These are phyloP conservation scores for Phoma sp. DNA, from an alignment of 2,329 filamentous ascomycete genomes.

Conservation along the genomic window DNA sequence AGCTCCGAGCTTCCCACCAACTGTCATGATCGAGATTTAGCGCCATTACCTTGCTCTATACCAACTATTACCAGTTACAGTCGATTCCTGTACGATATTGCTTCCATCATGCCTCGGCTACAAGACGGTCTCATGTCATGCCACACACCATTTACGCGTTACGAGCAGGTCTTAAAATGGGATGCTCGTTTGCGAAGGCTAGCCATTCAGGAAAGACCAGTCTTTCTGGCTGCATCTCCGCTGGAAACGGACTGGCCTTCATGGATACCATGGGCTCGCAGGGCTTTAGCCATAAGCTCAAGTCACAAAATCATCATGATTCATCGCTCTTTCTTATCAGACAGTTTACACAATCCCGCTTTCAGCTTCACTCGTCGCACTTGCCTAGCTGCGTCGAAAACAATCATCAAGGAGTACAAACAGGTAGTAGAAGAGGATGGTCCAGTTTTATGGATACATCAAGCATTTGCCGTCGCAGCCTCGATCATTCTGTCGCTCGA, in stretches of 20 bases:
- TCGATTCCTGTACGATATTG: constrained; percentile 48
- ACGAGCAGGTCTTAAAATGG: constrained; percentile 49
- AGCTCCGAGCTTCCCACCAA: constrained; percentile 40
- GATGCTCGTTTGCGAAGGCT: constrained; percentile 48
- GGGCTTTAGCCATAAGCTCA: constrained; percentile 47
- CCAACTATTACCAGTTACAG: constrained; percentile 47
- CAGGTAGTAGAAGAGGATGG: constrained; percentile 40
- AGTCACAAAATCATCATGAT: constrained; percentile 54
- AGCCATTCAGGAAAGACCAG: constrained; percentile 43
- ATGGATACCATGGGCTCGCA: constrained; percentile 48
- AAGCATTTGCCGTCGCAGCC: constrained; percentile 52
- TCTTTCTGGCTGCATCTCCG: constrained; percentile 41
- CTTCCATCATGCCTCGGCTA: constrained; percentile 46
- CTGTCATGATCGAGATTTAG: constrained; percentile 42
- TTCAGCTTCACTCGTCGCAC: constrained; percentile 50
- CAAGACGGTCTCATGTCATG: constrained; percentile 44
- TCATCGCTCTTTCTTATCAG: constrained; percentile 48
- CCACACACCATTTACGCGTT: constrained; percentile 50
- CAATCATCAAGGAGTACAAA: constrained; percentile 48
- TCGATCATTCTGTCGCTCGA: constrained; percentile 51
- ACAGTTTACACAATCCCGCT: constrained; percentile 48
- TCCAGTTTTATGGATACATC: constrained; percentile 50
- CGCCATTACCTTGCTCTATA: not conserved
- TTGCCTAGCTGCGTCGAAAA: constrained; percentile 50
- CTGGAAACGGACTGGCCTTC: constrained; percentile 43